Evolutionary conservation across 192 early-diverging fungal genomes (phyloP), one percentile per base, ranked within the genome.

Genomic region (Coemansia sp.): DNA sequence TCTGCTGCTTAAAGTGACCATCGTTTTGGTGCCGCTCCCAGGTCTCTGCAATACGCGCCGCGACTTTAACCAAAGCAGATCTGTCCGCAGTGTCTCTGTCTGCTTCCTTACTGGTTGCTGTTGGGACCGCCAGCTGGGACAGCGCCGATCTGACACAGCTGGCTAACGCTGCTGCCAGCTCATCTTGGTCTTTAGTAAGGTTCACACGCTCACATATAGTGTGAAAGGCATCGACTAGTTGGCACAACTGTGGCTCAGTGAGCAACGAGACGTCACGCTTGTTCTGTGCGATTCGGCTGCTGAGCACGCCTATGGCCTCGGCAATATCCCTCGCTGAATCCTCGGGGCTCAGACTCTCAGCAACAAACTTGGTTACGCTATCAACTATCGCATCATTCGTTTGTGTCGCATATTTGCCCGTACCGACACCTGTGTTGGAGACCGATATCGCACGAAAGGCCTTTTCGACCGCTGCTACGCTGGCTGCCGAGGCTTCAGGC

Each of bases 401-500:
- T 3, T 50, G 49, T 43, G 22, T 40, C 7, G 61, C 22, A 29
- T 70, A 52, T n/a, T 70, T 70, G 55, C 58, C 33, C 18, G 29
- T 38, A 41, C 20, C 10, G 18, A 3, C 64, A 11, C 11, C 12
- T 11, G 34, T 6, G 10, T n/a, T 44, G 1, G 71, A 36, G 5
- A 81, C 49, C 2, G 71, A 33, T 20, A 77, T 52, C 12, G 77
- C 68, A 7, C 69, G 68, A 5, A 82, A 64, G 2, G 80, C 75
- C 16, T 63, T 71, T 49, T 82, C 80, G 3, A 82, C 75, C 3
- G 74, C 75, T 3, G 65, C 75, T 3, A 82, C 68, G 29, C 50
- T 66, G 18, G 73, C 68, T 20, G 50, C 43, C 1, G 62, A 24
- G 4, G 24, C 63, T 64, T 74, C 55, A 31, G 18, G 27, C 18